Evolutionary conservation across 306 rosid species (phyloP), one percentile per base, ranked within the genome.

Genomic region (Dicorynia guianensis): DNA sequence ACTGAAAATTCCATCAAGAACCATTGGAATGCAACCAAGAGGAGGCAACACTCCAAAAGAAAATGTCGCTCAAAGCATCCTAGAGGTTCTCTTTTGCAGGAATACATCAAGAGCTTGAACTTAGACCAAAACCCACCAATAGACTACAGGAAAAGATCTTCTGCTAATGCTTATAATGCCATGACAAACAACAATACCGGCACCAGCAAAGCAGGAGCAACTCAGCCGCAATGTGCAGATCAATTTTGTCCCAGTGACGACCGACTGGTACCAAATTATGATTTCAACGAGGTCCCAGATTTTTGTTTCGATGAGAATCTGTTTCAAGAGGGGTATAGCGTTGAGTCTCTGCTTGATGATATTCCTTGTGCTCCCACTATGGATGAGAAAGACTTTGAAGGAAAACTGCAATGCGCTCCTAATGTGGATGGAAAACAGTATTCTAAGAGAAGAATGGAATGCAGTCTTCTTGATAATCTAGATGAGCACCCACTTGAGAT

Each of bases 21-120:
- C 84, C 98, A 95, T 11, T 95, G 98, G 98, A 95, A 95, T 71
- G 97, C 98, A 34, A 95, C 97, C 5, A 95, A 90, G 66, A 90
- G 97, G 82, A 86, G 98, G 66, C 97, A 95, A 69, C 80, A 85
- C 63, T 90, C 98, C 11, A 92, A 90, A 60, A 81, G 97, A 81
- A 95, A 95, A 78, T 85, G 93, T 36, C 83, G 97, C 10, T 85
- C 92, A 6, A 94, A 89, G 86, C 50, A 82, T 80, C 88, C 92
- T 3, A 87, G 86, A 77, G 72, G 87, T 38, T 86, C 91, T 63
- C 85, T 92, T 82, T 84, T 92, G 0, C 97, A 90, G 49, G 93
- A 95, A 3, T 95, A 95, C 76, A 95, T 95, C 71, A 92, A 86
- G 59, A 90, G 93, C 85, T 80, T 95, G 79, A 90, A 92, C 84